phyloP scores from a whole-genome alignment of 345 rosid species.

The Gossypium thurberi region DNA sequence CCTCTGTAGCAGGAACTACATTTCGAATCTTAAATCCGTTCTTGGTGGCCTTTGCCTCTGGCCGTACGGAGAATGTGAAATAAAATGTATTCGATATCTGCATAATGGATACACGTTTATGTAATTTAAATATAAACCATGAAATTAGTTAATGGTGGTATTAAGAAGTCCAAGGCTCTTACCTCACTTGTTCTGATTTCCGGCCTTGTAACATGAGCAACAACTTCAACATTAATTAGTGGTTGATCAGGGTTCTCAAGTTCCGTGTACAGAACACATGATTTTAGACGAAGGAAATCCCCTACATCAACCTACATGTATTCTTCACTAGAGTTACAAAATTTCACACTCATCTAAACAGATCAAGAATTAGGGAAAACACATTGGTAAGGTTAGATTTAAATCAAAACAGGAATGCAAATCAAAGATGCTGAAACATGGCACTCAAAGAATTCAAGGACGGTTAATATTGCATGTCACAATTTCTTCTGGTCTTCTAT shows the following conservation, averaged over 20 bases:
- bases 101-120: conserved; percentile 41
- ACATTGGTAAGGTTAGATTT: neutral
- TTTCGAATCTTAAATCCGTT: conserved; percentile 60
- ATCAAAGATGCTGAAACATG: neutral
- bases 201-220: conserved; percentile 97
- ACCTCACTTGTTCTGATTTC: conserved; percentile 93
- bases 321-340: neutral
- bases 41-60: conserved; percentile 60
- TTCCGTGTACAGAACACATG: conserved; percentile 71
- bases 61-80: conserved; percentile 78
- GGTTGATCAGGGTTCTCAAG: conserved; percentile 62
- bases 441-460: neutral
- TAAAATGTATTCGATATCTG: conserved; percentile 83
- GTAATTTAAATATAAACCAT: neutral
- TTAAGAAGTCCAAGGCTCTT: conserved; percentile 1
- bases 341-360: neutral
- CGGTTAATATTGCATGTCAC: neutral
- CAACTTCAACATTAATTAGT: conserved; percentile 75
- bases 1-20: conserved; percentile 86
- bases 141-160: neutral
- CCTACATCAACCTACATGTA: conserved; percentile 76
- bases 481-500: neutral
- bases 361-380: neutral
- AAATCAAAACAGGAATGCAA: neutral
- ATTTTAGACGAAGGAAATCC: conserved; percentile 74